These are phyloP conservation scores for Tothia fuscella DNA, from an alignment of 2,329 filamentous ascomycete species.

Conservation along the genomic window DNA sequence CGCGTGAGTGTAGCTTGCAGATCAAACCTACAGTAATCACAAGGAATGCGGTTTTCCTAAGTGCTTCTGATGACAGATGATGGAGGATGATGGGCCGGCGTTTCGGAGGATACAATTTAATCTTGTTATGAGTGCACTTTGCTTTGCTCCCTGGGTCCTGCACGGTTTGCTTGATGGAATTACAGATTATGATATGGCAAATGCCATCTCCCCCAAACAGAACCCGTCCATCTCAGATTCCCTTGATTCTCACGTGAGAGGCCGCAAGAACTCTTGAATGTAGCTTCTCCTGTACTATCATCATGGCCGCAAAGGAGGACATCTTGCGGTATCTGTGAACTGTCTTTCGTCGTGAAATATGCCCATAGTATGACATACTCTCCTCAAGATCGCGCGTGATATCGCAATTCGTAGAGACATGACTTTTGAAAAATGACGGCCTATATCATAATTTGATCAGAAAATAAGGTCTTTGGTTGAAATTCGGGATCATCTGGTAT, in stretches of 20 bases:
- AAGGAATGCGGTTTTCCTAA: too few relatives aligned
- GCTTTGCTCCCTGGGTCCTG: neutral
- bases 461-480: too few relatives aligned
- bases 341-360: neutral
- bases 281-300: neutral
- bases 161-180: neutral
- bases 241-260: neutral
- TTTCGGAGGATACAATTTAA: neutral
- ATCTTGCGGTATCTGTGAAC: neutral
- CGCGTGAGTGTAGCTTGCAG: too few relatives aligned
- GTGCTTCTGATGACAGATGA: neutral
- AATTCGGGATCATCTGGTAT: too few relatives aligned
- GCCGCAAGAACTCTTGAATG: too few relatives aligned
- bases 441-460: too few relatives aligned
- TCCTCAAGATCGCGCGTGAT: neutral
- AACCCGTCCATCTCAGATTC: neutral
- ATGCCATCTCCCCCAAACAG: neutral
- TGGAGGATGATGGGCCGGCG: neutral
- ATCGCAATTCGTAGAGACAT: neutral
- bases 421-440: too few relatives aligned
- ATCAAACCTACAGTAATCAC: too few relatives aligned
- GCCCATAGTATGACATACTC: neutral
- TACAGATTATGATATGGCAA: neutral
- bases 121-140: neutral
- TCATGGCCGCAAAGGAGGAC: neutral